Conservation (phyloP, 1,284 basidiomycete genomes). For the Rhodotorula sp. region DNA sequence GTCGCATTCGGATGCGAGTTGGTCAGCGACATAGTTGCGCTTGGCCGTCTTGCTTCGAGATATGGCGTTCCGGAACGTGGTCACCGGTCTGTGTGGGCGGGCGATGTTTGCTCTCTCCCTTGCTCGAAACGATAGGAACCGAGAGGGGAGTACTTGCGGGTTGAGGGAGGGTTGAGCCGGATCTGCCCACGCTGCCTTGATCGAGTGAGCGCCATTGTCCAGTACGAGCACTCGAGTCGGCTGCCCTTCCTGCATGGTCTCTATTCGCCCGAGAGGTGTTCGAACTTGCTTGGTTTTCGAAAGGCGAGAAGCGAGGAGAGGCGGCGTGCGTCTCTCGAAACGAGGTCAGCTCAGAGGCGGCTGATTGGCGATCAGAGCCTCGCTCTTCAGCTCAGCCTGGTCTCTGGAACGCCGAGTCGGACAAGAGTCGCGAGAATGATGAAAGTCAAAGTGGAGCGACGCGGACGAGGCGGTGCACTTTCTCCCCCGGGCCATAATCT, state of each 20-base stretch:
- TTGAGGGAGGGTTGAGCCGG: background rate
- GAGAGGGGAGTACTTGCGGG: background rate
- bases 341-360: too few species aligned
- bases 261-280: too few species aligned
- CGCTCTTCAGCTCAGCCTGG: too few species aligned
- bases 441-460: too few species aligned
- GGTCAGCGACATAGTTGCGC: slow-evolving; percentile 74
- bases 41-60: slow-evolving; percentile 76
- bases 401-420: too few species aligned
- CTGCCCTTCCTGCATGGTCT: background rate
- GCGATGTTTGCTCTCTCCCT: background rate
- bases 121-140: background rate
- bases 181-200: slow-evolving; percentile 64
- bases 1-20: slow-evolving; percentile 63
- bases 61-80: slow-evolving; percentile 69
- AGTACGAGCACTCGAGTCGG: slow-evolving; percentile 58
- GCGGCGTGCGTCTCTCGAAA: too few species aligned
- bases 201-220: slow-evolving; percentile 78
- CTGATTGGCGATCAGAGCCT: too few species aligned
- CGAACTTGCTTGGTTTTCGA: too few species aligned
- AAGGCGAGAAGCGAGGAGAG: too few species aligned
- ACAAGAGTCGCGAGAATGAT: too few species aligned
- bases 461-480: too few species aligned
- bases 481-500: too few species aligned
- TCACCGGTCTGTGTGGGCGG: background rate